Percentiles rank a stretch among this genome's conserved stretches.
Conservation (phyloP, 1,284 basidiomycete species). For the Fomitopsis pinicola region DNA sequence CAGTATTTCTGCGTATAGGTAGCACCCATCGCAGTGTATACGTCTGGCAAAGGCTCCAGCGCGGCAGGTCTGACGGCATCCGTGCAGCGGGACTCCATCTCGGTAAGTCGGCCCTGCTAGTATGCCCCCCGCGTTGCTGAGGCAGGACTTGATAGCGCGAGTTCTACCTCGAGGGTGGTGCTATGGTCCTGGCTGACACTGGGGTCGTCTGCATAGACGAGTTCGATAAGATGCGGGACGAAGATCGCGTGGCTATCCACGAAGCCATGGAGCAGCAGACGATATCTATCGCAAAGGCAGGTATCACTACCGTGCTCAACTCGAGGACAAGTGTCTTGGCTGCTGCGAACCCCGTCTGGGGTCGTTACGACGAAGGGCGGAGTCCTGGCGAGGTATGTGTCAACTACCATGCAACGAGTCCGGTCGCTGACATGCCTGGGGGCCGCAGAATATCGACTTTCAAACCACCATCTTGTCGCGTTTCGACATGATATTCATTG, state of each 20-base stretch:
- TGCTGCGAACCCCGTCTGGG: conserved; percentile 98
- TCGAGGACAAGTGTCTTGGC: conserved; percentile 95
- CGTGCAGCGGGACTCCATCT: conserved; percentile 90
- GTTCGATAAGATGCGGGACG: conserved; percentile 99
- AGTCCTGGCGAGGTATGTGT: conserved; percentile 85
- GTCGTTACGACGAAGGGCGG: conserved; percentile 95
- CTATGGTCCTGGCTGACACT: conserved; percentile 98
- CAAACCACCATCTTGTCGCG: conserved; percentile 98
- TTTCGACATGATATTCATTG: conserved; percentile 99
- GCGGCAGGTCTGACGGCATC: conserved; percentile 98
- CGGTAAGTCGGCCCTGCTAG: conserved; percentile 49
- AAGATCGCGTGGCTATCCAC: conserved; percentile 98
- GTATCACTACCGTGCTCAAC: conserved; percentile 98
- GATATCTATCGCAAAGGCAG: conserved; percentile 98
- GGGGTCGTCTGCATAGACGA: conserved; percentile 99
- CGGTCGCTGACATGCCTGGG: neutral
- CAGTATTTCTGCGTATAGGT: conserved; percentile 46
- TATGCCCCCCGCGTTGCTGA: conserved; percentile 4
- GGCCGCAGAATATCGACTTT: conserved; percentile 87
- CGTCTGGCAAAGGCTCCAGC: conserved; percentile 96
- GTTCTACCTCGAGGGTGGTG: conserved; percentile 98
- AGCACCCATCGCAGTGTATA: conserved; percentile 97
- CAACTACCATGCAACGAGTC: neutral
- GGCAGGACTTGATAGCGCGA: conserved; percentile 62
- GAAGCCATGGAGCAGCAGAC: conserved; percentile 99